Base-by-base conservation (phyloP, 805 yeast genomes). In the Cephaloascus albidus region DNA sequence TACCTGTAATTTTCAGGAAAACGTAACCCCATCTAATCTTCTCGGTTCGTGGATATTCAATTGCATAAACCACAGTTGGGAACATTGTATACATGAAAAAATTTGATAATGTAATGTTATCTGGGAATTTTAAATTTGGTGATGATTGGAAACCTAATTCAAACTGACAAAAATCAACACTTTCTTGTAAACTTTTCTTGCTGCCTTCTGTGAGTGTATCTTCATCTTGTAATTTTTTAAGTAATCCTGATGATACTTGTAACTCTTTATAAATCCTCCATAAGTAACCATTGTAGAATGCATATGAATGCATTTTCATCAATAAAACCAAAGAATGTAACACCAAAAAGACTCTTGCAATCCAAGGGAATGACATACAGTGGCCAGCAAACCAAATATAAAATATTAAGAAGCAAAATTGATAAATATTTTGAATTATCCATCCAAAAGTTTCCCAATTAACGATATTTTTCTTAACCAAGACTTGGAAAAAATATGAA, bases 221-320 rank as follows among this genome's bases (percentile, higher is more conserved):
- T 33, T 66, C 57, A 38, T 23, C 28, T 23, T 23, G 10, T 8
- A 23, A 23, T 67, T 66, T 16, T 66, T 62, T 34, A 77, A 48
- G 36, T 69, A 68, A 3, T 43, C 50, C 28, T 40, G 61, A 61
- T 1, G 85, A 74, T 42, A 65, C 71, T 3, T 65, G 49, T 35
- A 81, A 60, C 51, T 85, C 90, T 14, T 63, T 58, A 18, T 56
- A 50, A 35, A 81, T 74, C 27, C 57, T 61, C 88, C 94, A 85
- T 43, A 93, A 62, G 55, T 90, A 87, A 0, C 97, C 98, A 53
- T 89, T 89, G 63, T 80, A 93, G 52, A 85, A 88, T 2, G 86
- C 86, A 55, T 81, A 93, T 2, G 97, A 88, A 57, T 93, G 97
- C 78, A 83, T 82, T 56, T 93, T 93, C 99, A 93, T 93, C 49